phyloP scores from a whole-genome alignment of 2,329 filamentous ascomycete species.

The Fusarium sp. region DNA sequence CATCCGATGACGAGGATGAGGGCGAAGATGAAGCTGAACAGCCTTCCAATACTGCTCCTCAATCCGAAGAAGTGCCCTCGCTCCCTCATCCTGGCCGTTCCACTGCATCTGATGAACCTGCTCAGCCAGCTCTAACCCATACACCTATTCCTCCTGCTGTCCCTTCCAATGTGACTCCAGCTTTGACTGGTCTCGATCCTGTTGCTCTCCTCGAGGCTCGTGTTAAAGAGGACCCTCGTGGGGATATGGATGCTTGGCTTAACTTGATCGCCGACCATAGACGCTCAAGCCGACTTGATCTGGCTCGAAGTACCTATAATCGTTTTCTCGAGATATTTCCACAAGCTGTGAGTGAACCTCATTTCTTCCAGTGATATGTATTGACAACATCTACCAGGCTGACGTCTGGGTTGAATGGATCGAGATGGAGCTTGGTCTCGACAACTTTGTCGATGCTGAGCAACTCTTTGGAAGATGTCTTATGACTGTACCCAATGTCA shows the following conservation, averaged over 20 bases:
- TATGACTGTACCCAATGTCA: conserved; percentile 80
- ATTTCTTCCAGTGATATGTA: not conserved
- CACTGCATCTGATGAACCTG: conserved; percentile 36
- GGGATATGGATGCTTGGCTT: conserved; percentile 92
- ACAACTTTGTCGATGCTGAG: conserved; percentile 83
- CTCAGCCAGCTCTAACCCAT: conserved; percentile 23
- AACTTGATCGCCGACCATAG: conserved; percentile 86
- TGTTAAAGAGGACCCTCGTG: conserved; percentile 90
- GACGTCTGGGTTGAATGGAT: conserved; percentile 91
- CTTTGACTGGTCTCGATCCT: conserved; percentile 66
- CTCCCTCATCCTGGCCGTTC: conserved; percentile 26
- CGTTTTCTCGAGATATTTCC: conserved; percentile 90
- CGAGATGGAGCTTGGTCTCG: conserved; percentile 87
- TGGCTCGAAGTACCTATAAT: conserved; percentile 82
- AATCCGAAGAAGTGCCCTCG: conserved; percentile 16
- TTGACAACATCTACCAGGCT: conserved; percentile 67
- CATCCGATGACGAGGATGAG: conserved; percentile 66
- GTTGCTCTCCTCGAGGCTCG: conserved; percentile 87
- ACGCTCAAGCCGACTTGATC: conserved; percentile 81
- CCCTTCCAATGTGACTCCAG: conserved; percentile 46
- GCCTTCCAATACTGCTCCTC: conserved; percentile 35
- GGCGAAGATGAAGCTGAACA: conserved; percentile 60
- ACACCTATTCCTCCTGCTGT: conserved; percentile 29
- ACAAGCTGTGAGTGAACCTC: conserved; percentile 75
- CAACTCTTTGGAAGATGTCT: conserved; percentile 84